Conservation (phyloP, 2,329 filamentous ascomycete genomes). For the Lomentospora prolificans region DNA sequence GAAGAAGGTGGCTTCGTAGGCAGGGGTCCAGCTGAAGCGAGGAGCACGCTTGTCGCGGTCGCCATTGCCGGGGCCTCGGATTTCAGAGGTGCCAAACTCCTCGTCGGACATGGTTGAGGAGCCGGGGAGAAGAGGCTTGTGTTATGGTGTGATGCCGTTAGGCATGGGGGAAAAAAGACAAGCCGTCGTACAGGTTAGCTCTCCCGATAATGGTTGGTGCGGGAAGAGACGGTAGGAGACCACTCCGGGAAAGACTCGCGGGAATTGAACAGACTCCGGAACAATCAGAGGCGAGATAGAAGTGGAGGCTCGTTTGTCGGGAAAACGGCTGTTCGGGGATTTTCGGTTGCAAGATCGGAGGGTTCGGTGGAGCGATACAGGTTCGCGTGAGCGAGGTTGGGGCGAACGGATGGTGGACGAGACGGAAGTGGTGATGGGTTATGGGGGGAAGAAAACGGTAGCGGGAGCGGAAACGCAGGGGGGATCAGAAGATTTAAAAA, state of each 20-base stretch:
- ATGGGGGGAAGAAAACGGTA: neutral
- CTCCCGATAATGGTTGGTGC: neutral
- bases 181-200: neutral
- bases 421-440: neutral
- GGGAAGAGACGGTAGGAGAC: neutral
- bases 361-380: neutral
- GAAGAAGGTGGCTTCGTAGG: constrained; percentile 52
- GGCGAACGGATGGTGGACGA: neutral
- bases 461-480: neutral
- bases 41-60: constrained; percentile 26
- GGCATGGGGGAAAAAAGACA: neutral
- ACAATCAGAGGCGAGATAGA: too few species aligned
- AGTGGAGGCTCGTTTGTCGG: too few species aligned
- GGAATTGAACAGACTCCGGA: too few species aligned
- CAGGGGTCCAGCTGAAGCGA: constrained; percentile 50
- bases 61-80: neutral
- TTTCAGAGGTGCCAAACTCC: constrained; percentile 1
- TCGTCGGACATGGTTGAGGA: constrained; percentile 5
- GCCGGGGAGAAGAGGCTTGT: neutral
- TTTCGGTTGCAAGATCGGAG: neutral
- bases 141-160: neutral
- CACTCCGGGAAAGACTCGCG: too few species aligned
- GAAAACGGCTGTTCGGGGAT: too few species aligned
- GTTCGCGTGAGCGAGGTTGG: neutral
- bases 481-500: neutral